A percentile compares a stretch with the other conserved stretches of the same genome.
phyloP scores from a whole-genome alignment of 225 moss, liverwort and hornwort genomes.

The Pseudoscleropodium purum region DNA sequence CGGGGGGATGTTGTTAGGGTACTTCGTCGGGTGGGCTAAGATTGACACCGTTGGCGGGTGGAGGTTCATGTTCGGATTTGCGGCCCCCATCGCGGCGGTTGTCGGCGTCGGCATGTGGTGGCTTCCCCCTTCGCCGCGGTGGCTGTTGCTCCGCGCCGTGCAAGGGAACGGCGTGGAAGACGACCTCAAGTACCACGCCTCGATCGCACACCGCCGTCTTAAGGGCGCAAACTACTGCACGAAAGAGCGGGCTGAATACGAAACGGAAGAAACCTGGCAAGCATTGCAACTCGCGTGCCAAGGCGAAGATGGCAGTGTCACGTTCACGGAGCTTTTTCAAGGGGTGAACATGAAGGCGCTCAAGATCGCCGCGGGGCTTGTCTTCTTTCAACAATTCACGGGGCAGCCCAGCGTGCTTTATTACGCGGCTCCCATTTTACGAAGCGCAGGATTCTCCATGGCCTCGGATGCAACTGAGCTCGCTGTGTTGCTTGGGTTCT shows the following conservation, averaged over 20 bases:
- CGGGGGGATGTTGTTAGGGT: conserved; percentile 66
- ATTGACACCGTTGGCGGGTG: conserved; percentile 69
- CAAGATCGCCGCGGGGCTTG: conserved; percentile 60
- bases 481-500: conserved; percentile 54
- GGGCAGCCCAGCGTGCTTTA: conserved; percentile 88
- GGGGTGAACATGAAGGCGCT: conserved; percentile 81
- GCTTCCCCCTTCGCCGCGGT: conserved; percentile 85
- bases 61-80: conserved; percentile 82
- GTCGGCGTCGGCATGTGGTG: conserved; percentile 75
- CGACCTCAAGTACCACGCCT: conserved; percentile 45
- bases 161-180: conserved; percentile 48
- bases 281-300: conserved; percentile 35
- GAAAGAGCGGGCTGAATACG: conserved; percentile 31
- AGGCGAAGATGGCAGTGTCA: conserved; percentile 25
- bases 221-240: conserved; percentile 24
- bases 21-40: conserved; percentile 57
- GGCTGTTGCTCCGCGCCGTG: conserved; percentile 72
- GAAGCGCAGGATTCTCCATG: conserved; percentile 75
- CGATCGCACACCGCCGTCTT: conserved; percentile 35
- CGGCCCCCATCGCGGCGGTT: conserved; percentile 42
- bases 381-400: conserved; percentile 86
- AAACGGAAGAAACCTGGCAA: conserved; percentile 52
- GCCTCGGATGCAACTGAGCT: conserved; percentile 77
- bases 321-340: conserved; percentile 63
- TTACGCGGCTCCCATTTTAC: conserved; percentile 84